Conservation (phyloP, 2,329 filamentous ascomycete species). For the Diaporthe ilicicola region DNA sequence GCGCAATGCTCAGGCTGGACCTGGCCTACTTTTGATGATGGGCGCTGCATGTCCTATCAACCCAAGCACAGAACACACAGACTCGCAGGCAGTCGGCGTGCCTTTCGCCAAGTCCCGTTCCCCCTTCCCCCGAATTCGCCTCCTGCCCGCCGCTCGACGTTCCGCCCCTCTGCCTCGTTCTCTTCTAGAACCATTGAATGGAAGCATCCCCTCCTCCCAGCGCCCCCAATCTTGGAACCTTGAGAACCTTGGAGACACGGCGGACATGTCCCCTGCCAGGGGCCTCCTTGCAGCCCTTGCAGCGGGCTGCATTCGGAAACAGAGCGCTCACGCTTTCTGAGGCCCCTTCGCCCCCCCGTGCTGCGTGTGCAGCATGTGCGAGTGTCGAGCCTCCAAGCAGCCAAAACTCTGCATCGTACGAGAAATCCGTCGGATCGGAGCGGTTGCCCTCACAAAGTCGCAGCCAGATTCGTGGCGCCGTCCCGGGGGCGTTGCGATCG, state of each 20-base stretch:
- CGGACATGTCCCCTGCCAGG: slow-evolving; percentile 18
- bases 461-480: slow-evolving; percentile 14
- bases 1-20: neutral
- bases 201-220: neutral
- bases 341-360: neutral
- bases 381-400: neutral
- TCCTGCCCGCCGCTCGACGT: slow-evolving; percentile 17
- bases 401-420: slow-evolving; percentile 28
- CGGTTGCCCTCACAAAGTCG: slow-evolving; percentile 9
- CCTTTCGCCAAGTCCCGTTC: slow-evolving; percentile 3
- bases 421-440: neutral
- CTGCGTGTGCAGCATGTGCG: neutral
- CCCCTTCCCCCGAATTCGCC: slow-evolving; percentile 1
- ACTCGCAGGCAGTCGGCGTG: neutral
- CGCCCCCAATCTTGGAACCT: neutral
- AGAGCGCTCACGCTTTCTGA: neutral
- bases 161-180: slow-evolving; percentile 20
- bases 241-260: slow-evolving; percentile 2
- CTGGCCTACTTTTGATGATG: no score
- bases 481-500: slow-evolving; percentile 18
- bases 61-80: neutral
- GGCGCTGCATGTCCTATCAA: no score
- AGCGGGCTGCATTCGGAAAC: slow-evolving; percentile 2
- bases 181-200: slow-evolving; percentile 12
- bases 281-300: slow-evolving; percentile 19